Percentiles rank a stretch among this genome's conserved stretches.
phyloP scores from a whole-genome alignment of 305 asterid genomes.

The Fraxinus nigra region DNA sequence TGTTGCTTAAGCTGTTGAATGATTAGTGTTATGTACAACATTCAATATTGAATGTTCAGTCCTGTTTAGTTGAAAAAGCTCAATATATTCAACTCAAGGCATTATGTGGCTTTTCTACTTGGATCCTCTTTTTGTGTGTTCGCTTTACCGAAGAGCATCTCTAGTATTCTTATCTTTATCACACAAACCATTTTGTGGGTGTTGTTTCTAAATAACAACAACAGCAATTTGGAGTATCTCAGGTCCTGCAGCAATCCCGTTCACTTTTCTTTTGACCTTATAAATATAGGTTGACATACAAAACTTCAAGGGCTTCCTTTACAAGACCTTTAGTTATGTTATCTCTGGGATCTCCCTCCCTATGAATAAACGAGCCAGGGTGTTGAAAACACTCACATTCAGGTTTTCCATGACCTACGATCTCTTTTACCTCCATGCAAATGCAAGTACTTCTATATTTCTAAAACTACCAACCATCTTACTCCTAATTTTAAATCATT shows the following conservation, averaged over 20 bases:
- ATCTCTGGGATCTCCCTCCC: neutral
- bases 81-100: neutral
- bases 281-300: neutral
- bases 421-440: neutral
- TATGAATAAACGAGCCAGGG: neutral
- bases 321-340: neutral
- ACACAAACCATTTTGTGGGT: neutral
- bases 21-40: neutral
- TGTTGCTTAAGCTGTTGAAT: constrained; percentile 1
- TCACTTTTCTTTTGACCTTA: neutral
- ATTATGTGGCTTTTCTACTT: constrained; percentile 9
- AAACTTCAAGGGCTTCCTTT: neutral
- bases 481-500: neutral
- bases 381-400: neutral
- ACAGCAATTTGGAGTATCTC: neutral
- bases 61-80: neutral
- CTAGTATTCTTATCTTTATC: neutral
- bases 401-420: neutral
- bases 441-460: neutral
- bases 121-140: neutral
- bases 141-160: neutral
- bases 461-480: neutral
- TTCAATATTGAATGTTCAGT: neutral
- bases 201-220: neutral
- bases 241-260: neutral